Conservation (phyloP, 345 rosid genomes). For the Populus davidiana region DNA sequence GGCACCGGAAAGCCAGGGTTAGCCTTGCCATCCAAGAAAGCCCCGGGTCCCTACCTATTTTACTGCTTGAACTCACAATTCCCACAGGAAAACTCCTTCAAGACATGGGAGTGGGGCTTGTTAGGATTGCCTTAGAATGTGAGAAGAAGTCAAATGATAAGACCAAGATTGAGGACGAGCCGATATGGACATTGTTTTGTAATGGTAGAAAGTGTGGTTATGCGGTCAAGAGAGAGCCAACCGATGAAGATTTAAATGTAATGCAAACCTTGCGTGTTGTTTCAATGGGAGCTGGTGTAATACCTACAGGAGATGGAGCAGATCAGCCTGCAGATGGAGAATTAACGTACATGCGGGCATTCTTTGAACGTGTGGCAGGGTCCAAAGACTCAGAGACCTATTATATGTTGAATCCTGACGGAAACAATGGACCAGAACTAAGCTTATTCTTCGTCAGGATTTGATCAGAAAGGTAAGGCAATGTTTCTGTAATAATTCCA, state of each 20-base stretch:
- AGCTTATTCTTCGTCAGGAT: slow-evolving; percentile 65
- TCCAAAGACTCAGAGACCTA: slow-evolving; percentile 87
- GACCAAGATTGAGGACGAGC: slow-evolving; percentile 59
- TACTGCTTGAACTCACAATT: slow-evolving; percentile 61
- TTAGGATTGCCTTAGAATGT: slow-evolving; percentile 73
- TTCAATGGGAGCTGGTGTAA: slow-evolving; percentile 81
- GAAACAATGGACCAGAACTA: slow-evolving; percentile 66
- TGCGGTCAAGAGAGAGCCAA: slow-evolving; percentile 70
- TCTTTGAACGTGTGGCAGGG: slow-evolving; percentile 73
- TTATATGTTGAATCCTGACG: slow-evolving; percentile 80
- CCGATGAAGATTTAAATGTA: slow-evolving; percentile 64
- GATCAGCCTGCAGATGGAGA: slow-evolving; percentile 55
- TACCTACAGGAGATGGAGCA: slow-evolving; percentile 38
- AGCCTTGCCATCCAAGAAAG: slow-evolving; percentile 74
- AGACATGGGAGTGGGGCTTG: slow-evolving; percentile 67
- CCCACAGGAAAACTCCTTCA: slow-evolving; percentile 76
- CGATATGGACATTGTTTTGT: slow-evolving; percentile 71
- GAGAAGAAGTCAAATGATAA: slow-evolving; percentile 64
- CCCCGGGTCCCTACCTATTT: slow-evolving; percentile 57
- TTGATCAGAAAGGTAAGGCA: slow-evolving; percentile 13
- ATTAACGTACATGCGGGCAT: slow-evolving; percentile 69
- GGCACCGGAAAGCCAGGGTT: slow-evolving; percentile 59
- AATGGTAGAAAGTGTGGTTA: slow-evolving; percentile 74
- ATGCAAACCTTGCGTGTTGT: slow-evolving; percentile 73
- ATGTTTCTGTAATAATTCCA: neutral